These are phyloP conservation scores for Colletotrichum spinosum DNA, from an alignment of 2,329 filamentous ascomycete genomes.

Conservation along the genomic window DNA sequence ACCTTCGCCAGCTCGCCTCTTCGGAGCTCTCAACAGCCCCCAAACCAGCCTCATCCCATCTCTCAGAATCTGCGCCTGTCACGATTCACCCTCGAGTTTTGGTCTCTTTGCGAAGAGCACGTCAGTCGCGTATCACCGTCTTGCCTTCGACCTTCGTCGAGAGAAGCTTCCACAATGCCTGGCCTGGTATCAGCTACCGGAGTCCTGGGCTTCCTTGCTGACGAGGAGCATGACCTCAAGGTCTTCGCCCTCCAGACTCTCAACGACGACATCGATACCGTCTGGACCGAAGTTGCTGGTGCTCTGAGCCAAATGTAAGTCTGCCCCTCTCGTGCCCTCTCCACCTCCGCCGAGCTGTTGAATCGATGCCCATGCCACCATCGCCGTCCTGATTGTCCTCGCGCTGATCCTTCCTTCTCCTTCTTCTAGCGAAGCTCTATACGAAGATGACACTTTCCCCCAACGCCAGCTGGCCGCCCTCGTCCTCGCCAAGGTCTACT, in stretches of 20 bases:
- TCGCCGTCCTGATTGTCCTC: neutral
- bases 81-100: neutral
- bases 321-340: neutral
- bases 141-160: conserved; percentile 10
- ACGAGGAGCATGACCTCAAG: conserved; percentile 94
- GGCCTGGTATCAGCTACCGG: conserved; percentile 94
- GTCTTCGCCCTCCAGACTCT: conserved; percentile 94
- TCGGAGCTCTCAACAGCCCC: conserved; percentile 25
- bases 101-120: neutral
- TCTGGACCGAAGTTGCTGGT: conserved; percentile 97
- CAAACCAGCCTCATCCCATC: conserved; percentile 11
- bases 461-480: conserved; percentile 94
- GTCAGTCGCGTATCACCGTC: conserved; percentile 4
- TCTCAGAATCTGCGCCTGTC: conserved; percentile 1
- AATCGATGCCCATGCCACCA: too few relatives aligned
- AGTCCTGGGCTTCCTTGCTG: conserved; percentile 93
- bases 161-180: conserved; percentile 72
- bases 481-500: conserved; percentile 97
- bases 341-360: too few relatives aligned
- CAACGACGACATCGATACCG: conserved; percentile 94
- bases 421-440: conserved; percentile 84
- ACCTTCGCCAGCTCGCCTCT: conserved; percentile 33
- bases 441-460: conserved; percentile 95
- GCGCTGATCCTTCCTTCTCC: conserved; percentile 21
- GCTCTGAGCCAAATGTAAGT: conserved; percentile 91